Percentiles rank a stretch among this genome's conserved stretches.
Conservation (phyloP, 768 basidiomycete species). For the Crassisporium funariophilum region DNA sequence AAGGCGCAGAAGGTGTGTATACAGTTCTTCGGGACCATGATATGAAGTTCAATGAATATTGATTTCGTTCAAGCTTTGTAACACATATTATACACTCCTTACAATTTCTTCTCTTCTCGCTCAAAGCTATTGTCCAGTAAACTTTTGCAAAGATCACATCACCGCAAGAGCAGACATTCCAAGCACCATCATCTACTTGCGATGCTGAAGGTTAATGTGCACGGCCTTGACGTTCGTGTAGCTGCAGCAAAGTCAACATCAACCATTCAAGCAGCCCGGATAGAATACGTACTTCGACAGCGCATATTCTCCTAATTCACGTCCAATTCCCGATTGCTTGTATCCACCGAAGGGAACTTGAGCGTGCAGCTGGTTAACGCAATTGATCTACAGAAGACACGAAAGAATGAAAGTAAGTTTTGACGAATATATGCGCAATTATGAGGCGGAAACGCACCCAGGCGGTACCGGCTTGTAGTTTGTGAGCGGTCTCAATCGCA, state of each 20-base stretch:
- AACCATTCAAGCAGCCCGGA: neutral
- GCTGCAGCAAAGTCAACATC: slow-evolving; percentile 27
- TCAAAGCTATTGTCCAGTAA: neutral
- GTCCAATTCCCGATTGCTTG: slow-evolving; percentile 82
- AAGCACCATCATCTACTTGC: slow-evolving; percentile 18
- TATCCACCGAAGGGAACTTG: slow-evolving; percentile 83
- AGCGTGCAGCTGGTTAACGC: slow-evolving; percentile 49
- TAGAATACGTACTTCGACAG: slow-evolving; percentile 48
- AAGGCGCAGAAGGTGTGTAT: too few relatives aligned
- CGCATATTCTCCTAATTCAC: slow-evolving; percentile 81
- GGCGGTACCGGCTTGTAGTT: slow-evolving; percentile 78
- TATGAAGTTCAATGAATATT: too few relatives aligned
- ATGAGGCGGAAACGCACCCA: slow-evolving; percentile 50
- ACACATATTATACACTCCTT: neutral
- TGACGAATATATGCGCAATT: neutral
- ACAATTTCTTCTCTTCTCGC: slow-evolving; percentile 1
- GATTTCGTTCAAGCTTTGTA: too few relatives aligned
- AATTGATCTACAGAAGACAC: slow-evolving; percentile 41
- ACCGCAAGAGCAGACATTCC: too few relatives aligned
- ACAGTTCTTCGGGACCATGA: neutral
- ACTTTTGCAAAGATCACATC: neutral
- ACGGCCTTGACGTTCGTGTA: slow-evolving; percentile 74
- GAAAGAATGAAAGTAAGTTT: neutral
- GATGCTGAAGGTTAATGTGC: slow-evolving; percentile 57
- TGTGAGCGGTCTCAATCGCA: slow-evolving; percentile 72